phyloP scores from a whole-genome alignment of 2,329 filamentous ascomycete species.

The Penicillium sp. region DNA sequence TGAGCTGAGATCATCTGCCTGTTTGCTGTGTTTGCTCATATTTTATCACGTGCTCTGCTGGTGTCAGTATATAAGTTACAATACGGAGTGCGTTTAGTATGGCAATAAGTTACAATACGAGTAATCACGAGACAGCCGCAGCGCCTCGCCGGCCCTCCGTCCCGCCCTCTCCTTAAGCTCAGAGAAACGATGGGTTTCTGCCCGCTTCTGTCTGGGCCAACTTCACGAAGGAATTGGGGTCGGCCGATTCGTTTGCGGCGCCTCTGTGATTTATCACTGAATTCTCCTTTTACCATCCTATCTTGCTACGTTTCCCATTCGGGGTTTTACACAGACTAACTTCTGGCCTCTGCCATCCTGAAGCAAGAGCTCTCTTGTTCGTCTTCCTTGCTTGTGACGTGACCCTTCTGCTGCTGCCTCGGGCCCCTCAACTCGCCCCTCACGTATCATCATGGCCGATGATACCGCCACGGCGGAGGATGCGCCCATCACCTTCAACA shows the following conservation, averaged over 20 bases:
- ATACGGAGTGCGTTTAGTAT: not conserved
- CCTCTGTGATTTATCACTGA: not conserved
- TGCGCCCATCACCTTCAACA: conserved; percentile 87
- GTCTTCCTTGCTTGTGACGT: conserved; percentile 19
- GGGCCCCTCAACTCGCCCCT: conserved; percentile 17
- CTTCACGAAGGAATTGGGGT: conserved; percentile 2
- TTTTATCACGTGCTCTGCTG: conserved; percentile 25
- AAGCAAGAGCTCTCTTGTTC: conserved; percentile 1
- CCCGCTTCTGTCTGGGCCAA: conserved; percentile 35
- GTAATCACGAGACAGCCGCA: conserved; percentile 10
- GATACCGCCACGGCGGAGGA: conserved; percentile 60
- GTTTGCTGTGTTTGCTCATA: conserved; percentile 26
- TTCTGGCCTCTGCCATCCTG: conserved; percentile 2
- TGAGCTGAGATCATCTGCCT: conserved; percentile 20
- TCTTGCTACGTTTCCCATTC: not conserved
- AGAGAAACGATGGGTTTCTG: conserved; percentile 42
- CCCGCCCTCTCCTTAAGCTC: not conserved
- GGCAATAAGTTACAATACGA: not conserved
- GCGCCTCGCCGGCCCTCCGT: not conserved
- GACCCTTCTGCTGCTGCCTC: conserved; percentile 13
- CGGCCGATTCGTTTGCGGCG: not conserved
- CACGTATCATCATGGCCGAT: conserved; percentile 45
- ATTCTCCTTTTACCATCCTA: conserved; percentile 2
- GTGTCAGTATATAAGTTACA: not conserved
- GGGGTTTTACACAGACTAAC: conserved; percentile 8